Percentiles rank a stretch among this genome's conserved stretches.
These are phyloP conservation scores for Cucurbita ficifolia DNA, from an alignment of 306 rosid genomes.

Conservation along the genomic window DNA sequence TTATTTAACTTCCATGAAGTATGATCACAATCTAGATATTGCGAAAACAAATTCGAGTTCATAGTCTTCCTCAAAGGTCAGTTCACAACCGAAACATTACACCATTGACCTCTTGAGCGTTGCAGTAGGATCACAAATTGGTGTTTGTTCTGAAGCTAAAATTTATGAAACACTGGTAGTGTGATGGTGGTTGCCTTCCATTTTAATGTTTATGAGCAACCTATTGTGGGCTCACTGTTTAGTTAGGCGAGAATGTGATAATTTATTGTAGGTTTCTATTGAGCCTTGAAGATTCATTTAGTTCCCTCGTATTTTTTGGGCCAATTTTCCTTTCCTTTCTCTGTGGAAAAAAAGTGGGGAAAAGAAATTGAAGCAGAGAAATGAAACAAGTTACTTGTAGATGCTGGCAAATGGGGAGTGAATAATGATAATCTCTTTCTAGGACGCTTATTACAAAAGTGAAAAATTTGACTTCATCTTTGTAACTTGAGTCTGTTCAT, in stretches of 20 bases:
- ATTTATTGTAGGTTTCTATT: constrained; percentile 14
- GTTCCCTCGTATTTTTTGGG: background rate
- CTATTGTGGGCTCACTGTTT: constrained; percentile 24
- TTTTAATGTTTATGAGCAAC: background rate
- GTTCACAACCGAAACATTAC: background rate
- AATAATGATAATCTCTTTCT: background rate
- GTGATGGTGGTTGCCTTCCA: background rate
- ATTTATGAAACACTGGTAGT: background rate
- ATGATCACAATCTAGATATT: background rate
- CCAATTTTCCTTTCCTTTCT: background rate
- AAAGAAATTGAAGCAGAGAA: background rate
- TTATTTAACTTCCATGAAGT: constrained; percentile 38
- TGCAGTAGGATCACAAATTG: background rate
- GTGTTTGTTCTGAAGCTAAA: background rate
- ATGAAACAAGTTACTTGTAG: background rate
- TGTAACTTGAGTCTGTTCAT: background rate
- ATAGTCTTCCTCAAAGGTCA: background rate
- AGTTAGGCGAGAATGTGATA: constrained; percentile 24
- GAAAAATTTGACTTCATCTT: background rate
- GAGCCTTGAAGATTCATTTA: background rate
- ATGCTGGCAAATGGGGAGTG: background rate
- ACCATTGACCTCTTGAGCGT: background rate
- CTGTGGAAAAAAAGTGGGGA: background rate
- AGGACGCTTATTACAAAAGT: background rate
- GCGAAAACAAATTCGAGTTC: constrained; percentile 9